Evolutionary conservation across 768 basidiomycete species (phyloP).

Genomic region (Rhodotorula kratochvilovae): DNA sequence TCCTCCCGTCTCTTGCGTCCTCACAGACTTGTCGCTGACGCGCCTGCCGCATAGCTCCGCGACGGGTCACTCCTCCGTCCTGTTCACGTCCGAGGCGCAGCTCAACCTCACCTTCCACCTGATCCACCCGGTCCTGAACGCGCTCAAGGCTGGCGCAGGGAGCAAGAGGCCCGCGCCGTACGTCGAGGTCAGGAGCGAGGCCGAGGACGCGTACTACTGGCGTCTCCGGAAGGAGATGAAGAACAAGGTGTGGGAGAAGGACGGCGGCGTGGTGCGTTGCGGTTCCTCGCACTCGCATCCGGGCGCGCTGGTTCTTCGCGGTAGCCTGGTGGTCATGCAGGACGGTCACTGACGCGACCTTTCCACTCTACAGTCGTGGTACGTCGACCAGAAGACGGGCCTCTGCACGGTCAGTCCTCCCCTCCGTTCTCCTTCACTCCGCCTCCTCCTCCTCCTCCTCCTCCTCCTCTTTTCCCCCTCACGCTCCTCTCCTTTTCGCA

Average conservation of each 20-base stretch:
- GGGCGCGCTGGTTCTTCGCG: no score
- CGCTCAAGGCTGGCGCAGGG: background rate
- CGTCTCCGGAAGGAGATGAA: conserved; percentile 36
- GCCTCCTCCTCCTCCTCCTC: no score
- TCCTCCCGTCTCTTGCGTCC: background rate
- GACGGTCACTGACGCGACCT: background rate
- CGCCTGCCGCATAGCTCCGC: conserved; percentile 4
- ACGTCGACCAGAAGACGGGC: conserved; percentile 33
- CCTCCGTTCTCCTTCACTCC: no score
- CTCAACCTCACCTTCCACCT: conserved; percentile 13
- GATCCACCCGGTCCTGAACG: conserved; percentile 4
- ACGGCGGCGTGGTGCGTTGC: conserved; percentile 12
- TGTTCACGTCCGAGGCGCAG: conserved; percentile 39
- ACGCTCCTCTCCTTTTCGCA: no score
- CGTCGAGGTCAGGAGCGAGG: conserved; percentile 39
- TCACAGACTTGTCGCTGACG: background rate
- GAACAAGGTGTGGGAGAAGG: conserved; percentile 35
- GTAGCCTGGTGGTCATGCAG: no score
- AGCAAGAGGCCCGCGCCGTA: conserved; percentile 15
- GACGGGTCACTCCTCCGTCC: conserved; percentile 42
- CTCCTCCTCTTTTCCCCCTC: no score
- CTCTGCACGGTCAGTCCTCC: conserved; percentile 18
- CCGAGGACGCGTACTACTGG: conserved; percentile 24
- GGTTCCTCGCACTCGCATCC: no score
- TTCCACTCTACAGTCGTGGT: conserved; percentile 21